phyloP scores from a whole-genome alignment of 73 alveolate genomes.

The Tetrahymena malaccensis region DNA sequence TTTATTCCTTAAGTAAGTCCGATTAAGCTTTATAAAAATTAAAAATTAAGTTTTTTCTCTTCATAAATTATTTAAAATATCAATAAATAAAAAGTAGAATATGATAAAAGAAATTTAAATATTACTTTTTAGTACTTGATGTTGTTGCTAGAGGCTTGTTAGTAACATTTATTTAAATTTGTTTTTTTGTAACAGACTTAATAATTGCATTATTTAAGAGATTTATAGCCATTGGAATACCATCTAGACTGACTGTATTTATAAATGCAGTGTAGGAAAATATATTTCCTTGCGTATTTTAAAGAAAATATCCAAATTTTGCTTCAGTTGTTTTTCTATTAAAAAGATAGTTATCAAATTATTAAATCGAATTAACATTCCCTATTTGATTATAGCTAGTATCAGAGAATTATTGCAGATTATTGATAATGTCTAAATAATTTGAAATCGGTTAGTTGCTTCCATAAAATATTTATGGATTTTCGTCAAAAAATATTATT shows the following conservation, averaged over 20 bases:
- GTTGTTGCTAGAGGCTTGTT: conserved; percentile 21
- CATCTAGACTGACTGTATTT: background rate
- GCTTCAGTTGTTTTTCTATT: background rate
- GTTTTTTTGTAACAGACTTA: background rate
- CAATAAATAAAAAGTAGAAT: too few species aligned
- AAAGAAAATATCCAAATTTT: background rate
- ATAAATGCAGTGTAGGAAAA: conserved; percentile 41
- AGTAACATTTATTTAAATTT: background rate
- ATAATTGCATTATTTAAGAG: background rate
- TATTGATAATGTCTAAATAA: too few species aligned
- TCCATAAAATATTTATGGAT: background rate
- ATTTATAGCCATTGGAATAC: conserved; percentile 3
- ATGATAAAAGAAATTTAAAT: background rate
- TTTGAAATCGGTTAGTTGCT: background rate
- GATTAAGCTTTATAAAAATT: background rate
- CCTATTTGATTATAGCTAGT: background rate
- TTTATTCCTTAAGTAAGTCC: conserved; percentile 3
- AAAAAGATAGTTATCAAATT: background rate
- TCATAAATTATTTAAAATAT: background rate
- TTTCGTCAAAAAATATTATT: background rate
- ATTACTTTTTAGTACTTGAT: background rate
- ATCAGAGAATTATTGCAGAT: too few species aligned
- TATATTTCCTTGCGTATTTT: conserved; percentile 19
- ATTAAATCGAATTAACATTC: background rate
- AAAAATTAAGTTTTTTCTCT: background rate